phyloP scores from a whole-genome alignment of 495 filamentous ascomycete genomes.

The Beverwykella pulmonaria region DNA sequence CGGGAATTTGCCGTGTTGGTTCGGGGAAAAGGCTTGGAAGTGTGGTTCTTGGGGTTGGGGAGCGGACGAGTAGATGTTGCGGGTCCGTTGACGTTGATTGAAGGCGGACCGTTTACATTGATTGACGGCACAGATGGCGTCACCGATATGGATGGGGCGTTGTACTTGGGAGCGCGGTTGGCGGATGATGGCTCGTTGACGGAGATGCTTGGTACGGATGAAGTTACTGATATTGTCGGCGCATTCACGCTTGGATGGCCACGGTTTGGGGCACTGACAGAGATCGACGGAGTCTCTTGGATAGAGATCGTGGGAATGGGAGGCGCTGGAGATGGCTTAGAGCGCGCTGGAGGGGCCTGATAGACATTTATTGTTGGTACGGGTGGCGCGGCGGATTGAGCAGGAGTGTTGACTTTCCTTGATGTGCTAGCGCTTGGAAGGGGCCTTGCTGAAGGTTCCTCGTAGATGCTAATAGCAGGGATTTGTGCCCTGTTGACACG shows the following conservation, averaged over 20 bases:
- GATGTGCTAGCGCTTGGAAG: conserved; percentile 14
- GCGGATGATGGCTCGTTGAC: conserved; percentile 16
- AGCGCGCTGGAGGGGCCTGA: conserved; percentile 43
- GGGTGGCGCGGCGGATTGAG: conserved; percentile 23
- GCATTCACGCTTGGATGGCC: conserved; percentile 21
- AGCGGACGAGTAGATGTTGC: conserved; percentile 44
- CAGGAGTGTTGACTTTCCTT: conserved; percentile 37
- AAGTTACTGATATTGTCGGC: conserved; percentile 37
- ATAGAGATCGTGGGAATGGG: conserved; percentile 59
- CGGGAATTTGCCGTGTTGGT: conserved; percentile 44
- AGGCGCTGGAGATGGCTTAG: conserved; percentile 38
- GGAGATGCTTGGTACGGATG: conserved; percentile 35
- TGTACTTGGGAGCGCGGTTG: conserved; percentile 4
- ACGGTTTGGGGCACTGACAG: conserved; percentile 23
- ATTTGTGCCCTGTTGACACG: conserved; percentile 19
- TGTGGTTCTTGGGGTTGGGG: conserved; percentile 49
- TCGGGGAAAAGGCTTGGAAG: conserved; percentile 9
- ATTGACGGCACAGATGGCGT: conserved; percentile 33
- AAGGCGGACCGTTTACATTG: conserved; percentile 16
- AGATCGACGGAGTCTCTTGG: conserved; percentile 55
- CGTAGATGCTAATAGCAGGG: conserved; percentile 29
- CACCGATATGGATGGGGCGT: conserved; percentile 19
- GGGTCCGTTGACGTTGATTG: conserved; percentile 23
- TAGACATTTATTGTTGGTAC: conserved; percentile 44
- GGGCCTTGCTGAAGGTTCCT: conserved; percentile 29